These are phyloP conservation scores for Drechslera avenae DNA, from an alignment of 2,329 filamentous ascomycete genomes.

Conservation along the genomic window DNA sequence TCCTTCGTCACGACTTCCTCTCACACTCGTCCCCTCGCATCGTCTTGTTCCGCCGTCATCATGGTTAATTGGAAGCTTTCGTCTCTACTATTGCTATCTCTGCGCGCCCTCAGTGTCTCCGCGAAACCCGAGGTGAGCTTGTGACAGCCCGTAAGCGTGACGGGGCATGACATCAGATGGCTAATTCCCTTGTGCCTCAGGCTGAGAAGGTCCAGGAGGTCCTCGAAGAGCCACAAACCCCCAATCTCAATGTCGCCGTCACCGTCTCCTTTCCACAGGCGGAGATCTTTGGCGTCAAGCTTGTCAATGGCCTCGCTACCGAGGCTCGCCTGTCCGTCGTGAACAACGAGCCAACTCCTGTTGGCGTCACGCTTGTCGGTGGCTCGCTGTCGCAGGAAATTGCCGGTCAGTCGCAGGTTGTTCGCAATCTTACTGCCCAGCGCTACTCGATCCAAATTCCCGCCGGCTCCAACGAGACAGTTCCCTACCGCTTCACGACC, in stretches of 20 bases:
- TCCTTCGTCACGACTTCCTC: slow-evolving; percentile 13
- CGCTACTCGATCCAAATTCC: slow-evolving; percentile 76
- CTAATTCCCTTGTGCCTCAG: slow-evolving; percentile 33
- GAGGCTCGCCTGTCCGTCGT: slow-evolving; percentile 79
- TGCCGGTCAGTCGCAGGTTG: slow-evolving; percentile 60
- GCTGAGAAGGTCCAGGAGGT: slow-evolving; percentile 48
- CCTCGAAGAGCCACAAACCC: slow-evolving; percentile 69
- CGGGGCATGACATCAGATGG: slow-evolving; percentile 44
- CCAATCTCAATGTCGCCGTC: slow-evolving; percentile 61
- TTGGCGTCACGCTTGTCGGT: slow-evolving; percentile 76
- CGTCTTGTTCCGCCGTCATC: slow-evolving; percentile 32
- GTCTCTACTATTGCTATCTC: slow-evolving; percentile 71
- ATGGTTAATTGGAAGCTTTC: slow-evolving; percentile 79
- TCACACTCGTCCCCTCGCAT: slow-evolving; percentile 18
- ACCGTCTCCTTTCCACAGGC: slow-evolving; percentile 65
- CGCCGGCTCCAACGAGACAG: slow-evolving; percentile 73
- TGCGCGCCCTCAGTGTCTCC: slow-evolving; percentile 68
- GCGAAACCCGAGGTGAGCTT: slow-evolving; percentile 65
- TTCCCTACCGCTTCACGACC: slow-evolving; percentile 83
- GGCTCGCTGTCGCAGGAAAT: slow-evolving; percentile 71
- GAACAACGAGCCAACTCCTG: slow-evolving; percentile 79
- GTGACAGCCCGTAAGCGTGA: slow-evolving; percentile 11
- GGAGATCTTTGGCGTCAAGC: slow-evolving; percentile 92
- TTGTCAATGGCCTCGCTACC: slow-evolving; percentile 89
- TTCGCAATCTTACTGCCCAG: slow-evolving; percentile 84